Evolutionary conservation across 768 basidiomycete species (phyloP).

Genomic region (Rhizopogon sp.): DNA sequence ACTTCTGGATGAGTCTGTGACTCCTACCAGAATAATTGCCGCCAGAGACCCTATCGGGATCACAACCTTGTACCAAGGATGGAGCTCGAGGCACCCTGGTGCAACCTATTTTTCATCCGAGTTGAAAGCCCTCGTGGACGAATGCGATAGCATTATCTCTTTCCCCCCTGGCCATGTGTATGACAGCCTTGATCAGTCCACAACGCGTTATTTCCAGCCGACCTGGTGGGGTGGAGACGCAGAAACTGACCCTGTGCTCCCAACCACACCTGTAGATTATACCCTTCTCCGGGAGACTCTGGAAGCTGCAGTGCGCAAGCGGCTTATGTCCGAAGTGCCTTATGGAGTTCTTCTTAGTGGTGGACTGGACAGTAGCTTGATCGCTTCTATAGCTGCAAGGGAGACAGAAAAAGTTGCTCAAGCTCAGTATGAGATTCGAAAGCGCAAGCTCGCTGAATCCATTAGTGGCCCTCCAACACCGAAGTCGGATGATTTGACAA

Average conservation of each 20-base stretch:
- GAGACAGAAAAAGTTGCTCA: conserved; percentile 91
- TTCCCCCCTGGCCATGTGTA: conserved; percentile 98
- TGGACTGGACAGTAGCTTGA: conserved; percentile 92
- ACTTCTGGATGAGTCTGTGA: conserved; percentile 87
- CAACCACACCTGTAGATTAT: conserved; percentile 58
- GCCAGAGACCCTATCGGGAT: conserved; percentile 97
- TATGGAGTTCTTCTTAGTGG: conserved; percentile 96
- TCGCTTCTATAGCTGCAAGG: conserved; percentile 89
- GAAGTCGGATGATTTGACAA: conserved; percentile 36
- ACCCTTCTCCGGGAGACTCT: conserved; percentile 72
- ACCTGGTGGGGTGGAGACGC: conserved; percentile 86
- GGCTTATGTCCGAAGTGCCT: conserved; percentile 97
- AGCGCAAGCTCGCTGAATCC: conserved; percentile 49
- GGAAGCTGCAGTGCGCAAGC: conserved; percentile 89
- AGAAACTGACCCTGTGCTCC: conserved; percentile 53
- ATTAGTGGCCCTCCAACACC: conserved; percentile 58
- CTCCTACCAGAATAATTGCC: conserved; percentile 88
- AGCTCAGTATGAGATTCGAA: conserved; percentile 70
- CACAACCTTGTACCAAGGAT: conserved; percentile 98
- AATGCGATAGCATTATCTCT: conserved; percentile 91
- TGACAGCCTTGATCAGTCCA: conserved; percentile 77
- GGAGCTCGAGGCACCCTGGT: conserved; percentile 78
- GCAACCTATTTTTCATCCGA: conserved; percentile 93
- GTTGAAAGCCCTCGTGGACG: conserved; percentile 84
- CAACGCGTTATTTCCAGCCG: conserved; percentile 82